Conservation (phyloP, 192 early-diverging fungal species). For the Entophlyctis luteolus region DNA sequence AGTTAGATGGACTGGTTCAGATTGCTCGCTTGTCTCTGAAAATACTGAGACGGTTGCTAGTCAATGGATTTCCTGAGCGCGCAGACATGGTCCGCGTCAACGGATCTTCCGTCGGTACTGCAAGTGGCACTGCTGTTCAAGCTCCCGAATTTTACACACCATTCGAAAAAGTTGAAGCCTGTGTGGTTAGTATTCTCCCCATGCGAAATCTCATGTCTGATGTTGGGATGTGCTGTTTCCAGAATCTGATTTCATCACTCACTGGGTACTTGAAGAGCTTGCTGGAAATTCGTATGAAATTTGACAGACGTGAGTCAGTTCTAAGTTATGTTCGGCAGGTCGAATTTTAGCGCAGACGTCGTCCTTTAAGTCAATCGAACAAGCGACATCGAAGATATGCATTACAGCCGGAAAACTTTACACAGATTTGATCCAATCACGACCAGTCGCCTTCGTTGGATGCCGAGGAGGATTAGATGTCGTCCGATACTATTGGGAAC, state of each 20-base stretch:
- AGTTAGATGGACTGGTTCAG: constrained; percentile 47
- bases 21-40: constrained; percentile 66
- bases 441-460: constrained; percentile 63
- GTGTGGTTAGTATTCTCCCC: constrained; percentile 34
- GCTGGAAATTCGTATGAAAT: constrained; percentile 24
- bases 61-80: constrained; percentile 57
- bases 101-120: neutral
- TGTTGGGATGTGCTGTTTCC: neutral
- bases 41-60: constrained; percentile 69
- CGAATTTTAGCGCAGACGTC: neutral
- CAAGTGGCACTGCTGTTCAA: neutral
- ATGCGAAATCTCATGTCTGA: neutral
- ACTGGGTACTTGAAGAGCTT: constrained; percentile 17
- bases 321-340: neutral
- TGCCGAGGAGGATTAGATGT: constrained; percentile 59
- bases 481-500: constrained; percentile 71
- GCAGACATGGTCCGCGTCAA: constrained; percentile 15
- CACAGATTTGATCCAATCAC: constrained; percentile 63
- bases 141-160: constrained; percentile 10
- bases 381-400: constrained; percentile 38
- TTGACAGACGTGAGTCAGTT: no score
- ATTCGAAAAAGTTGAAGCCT: constrained; percentile 51
- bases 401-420: constrained; percentile 76
- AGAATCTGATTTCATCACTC: constrained; percentile 19
- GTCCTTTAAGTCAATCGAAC: neutral